Conservation (phyloP, 192 early-diverging fungal species). For the Podila verticillata region DNA sequence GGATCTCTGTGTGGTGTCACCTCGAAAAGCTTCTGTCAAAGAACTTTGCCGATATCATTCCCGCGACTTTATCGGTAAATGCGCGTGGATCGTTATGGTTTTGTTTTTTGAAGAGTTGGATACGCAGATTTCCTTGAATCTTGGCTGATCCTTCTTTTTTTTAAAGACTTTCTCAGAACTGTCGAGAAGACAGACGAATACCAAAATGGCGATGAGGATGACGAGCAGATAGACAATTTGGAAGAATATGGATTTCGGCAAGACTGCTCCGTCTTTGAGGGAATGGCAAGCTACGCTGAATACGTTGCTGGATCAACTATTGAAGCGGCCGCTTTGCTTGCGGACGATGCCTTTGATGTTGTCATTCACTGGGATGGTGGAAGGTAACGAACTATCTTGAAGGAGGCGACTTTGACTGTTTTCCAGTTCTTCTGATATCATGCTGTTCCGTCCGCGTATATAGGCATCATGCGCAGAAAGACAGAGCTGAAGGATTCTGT, state of each 20-base stretch:
- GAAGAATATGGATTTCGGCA: conserved; percentile 50
- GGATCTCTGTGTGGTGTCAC: conserved; percentile 25
- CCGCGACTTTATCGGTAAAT: conserved; percentile 43
- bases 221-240: conserved; percentile 14
- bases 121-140: background rate
- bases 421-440: background rate
- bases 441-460: background rate
- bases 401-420: background rate
- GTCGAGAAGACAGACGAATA: conserved; percentile 6
- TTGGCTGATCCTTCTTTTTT: background rate
- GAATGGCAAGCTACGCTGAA: conserved; percentile 38
- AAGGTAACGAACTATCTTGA: conserved; percentile 55
- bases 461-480: conserved; percentile 56
- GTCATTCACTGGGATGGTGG: conserved; percentile 93
- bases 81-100: background rate
- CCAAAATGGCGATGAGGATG: background rate
- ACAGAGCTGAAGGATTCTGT: conserved; percentile 89
- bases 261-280: conserved; percentile 52
- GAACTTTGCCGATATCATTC: conserved; percentile 48
- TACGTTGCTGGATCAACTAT: conserved; percentile 48
- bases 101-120: background rate
- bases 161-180: conserved; percentile 18
- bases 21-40: conserved; percentile 31
- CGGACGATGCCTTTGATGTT: conserved; percentile 48
- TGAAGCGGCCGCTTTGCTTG: conserved; percentile 40